Conservation (phyloP, 352 stramenopile genomes). For the Plasmopara halstedii region DNA sequence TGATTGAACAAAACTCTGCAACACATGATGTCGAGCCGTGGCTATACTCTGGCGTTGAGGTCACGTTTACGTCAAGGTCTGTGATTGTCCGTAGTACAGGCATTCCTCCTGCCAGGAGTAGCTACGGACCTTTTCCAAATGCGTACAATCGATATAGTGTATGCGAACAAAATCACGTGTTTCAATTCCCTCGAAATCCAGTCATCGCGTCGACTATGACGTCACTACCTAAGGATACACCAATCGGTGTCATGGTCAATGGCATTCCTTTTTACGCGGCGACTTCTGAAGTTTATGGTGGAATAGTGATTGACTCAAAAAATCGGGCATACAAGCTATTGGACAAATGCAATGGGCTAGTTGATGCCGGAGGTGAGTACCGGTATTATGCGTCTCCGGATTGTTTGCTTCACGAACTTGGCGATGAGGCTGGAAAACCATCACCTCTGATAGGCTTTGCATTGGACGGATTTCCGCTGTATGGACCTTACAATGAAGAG, state of each 20-base stretch:
- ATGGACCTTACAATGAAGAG: constrained; percentile 45
- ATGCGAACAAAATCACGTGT: constrained; percentile 53
- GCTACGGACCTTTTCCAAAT: constrained; percentile 63
- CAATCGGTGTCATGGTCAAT: constrained; percentile 67
- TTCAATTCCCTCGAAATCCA: constrained; percentile 47
- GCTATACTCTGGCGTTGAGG: constrained; percentile 47
- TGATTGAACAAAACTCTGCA: constrained; percentile 41
- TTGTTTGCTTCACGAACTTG: constrained; percentile 46
- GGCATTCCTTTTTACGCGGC: constrained; percentile 57
- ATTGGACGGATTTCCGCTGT: constrained; percentile 71
- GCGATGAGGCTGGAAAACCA: constrained; percentile 18
- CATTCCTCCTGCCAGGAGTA: constrained; percentile 26
- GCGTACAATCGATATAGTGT: constrained; percentile 43
- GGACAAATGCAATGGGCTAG: constrained; percentile 67
- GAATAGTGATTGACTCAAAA: constrained; percentile 31
- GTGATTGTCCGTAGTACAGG: constrained; percentile 56
- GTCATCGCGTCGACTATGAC: constrained; percentile 13
- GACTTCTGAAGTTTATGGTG: constrained; percentile 27
- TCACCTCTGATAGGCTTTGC: constrained; percentile 66
- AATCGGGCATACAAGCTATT: constrained; percentile 36
- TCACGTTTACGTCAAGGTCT: constrained; percentile 41
- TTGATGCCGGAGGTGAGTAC: constrained; percentile 58
- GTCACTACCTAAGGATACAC: constrained; percentile 28
- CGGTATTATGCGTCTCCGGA: constrained; percentile 64
- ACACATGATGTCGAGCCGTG: constrained; percentile 22